These are phyloP conservation scores for Aspergillus haitiensis DNA, from an alignment of 495 filamentous ascomycete genomes.

Conservation along the genomic window DNA sequence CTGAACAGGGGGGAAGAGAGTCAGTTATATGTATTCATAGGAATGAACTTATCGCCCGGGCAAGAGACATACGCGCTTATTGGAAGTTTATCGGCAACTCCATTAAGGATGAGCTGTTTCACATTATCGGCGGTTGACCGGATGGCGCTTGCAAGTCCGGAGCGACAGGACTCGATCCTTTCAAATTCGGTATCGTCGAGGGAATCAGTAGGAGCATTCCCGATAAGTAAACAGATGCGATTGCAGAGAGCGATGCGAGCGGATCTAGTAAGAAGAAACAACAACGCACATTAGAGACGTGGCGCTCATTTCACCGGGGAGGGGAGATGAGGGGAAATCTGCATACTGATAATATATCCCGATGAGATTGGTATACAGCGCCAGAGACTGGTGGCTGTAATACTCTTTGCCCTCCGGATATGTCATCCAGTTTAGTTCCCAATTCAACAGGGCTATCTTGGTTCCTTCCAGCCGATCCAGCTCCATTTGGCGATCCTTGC, in stretches of 20 bases:
- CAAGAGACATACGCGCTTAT: conserved; percentile 21
- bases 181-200: conserved; percentile 12
- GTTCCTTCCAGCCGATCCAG: conserved; percentile 18
- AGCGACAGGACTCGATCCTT: conserved; percentile 18
- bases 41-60: neutral
- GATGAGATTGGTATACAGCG: conserved; percentile 19
- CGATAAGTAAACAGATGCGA: conserved; percentile 18
- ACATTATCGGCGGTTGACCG: conserved; percentile 20
- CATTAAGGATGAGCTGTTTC: conserved; percentile 18
- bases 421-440: conserved; percentile 21
- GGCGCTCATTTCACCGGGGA: neutral
- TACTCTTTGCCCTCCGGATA: conserved; percentile 18
- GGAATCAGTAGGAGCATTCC: conserved; percentile 5
- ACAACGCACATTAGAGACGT: neutral
- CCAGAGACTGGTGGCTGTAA: conserved; percentile 21
- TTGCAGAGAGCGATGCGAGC: conserved; percentile 23
- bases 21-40: neutral
- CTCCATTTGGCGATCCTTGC: neutral
- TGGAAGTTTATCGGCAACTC: conserved; percentile 21
- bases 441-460: conserved; percentile 16
- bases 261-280: conserved; percentile 4
- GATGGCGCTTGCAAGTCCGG: conserved; percentile 13
- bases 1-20: neutral
- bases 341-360: conserved; percentile 21
- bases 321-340: neutral